phyloP scores from a whole-genome alignment of 2,329 filamentous ascomycete species.

The Metarhizium brunneum region DNA sequence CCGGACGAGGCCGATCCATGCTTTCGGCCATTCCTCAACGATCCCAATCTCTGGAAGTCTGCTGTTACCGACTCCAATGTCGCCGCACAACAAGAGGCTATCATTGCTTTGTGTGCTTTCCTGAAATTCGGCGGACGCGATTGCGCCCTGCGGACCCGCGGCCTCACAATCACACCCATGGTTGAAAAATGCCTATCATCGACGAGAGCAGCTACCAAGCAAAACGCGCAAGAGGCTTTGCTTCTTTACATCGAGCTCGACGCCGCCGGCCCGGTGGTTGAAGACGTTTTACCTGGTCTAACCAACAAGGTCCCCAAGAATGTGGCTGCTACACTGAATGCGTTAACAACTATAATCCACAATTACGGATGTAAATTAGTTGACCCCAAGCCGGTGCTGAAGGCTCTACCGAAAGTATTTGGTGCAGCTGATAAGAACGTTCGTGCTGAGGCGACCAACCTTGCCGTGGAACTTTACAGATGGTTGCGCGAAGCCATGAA shows the following conservation, averaged over 20 bases:
- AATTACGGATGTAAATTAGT: constrained; percentile 91
- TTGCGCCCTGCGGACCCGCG: constrained; percentile 68
- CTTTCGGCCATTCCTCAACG: constrained; percentile 80
- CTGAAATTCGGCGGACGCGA: constrained; percentile 82
- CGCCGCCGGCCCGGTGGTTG: constrained; percentile 72
- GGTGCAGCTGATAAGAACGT: constrained; percentile 98
- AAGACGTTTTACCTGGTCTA: constrained; percentile 77
- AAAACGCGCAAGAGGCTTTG: constrained; percentile 76
- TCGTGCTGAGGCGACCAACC: constrained; percentile 80
- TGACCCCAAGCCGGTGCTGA: constrained; percentile 86
- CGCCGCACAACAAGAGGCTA: constrained; percentile 87
- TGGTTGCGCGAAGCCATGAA: constrained; percentile 99
- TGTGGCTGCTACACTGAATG: constrained; percentile 60
- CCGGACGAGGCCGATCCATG: constrained; percentile 77
- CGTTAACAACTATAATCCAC: constrained; percentile 77
- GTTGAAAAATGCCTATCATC: constrained; percentile 88
- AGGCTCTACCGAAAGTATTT: constrained; percentile 80
- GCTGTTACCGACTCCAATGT: constrained; percentile 94
- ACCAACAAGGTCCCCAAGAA: constrained; percentile 89
- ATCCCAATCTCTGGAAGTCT: constrained; percentile 81
- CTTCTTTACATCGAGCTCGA: constrained; percentile 88
- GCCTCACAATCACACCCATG: constrained; percentile 65
- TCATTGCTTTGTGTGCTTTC: constrained; percentile 81
- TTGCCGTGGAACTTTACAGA: constrained; percentile 90
- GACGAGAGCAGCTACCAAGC: constrained; percentile 79